phyloP scores from a whole-genome alignment of 176 grass and related monocot genomes.

The Poa annua region DNA sequence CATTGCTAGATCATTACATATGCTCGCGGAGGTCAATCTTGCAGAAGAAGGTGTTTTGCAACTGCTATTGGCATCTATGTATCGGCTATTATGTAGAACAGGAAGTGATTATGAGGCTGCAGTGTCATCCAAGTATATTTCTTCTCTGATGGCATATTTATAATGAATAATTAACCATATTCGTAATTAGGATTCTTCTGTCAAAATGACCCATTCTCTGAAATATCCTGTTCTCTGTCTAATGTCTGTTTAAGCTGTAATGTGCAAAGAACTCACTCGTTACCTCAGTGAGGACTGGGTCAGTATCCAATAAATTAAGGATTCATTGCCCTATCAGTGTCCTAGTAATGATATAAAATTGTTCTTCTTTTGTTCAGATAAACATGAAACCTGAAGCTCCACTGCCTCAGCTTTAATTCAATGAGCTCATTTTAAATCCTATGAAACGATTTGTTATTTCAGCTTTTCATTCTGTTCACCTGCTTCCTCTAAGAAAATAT shows the following conservation, averaged over 20 bases:
- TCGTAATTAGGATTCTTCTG: conserved; percentile 35
- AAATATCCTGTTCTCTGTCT: conserved; percentile 13
- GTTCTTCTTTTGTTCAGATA: conserved; percentile 25
- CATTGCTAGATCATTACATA: conserved; percentile 78
- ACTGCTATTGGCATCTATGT: conserved; percentile 76
- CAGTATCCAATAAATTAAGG: conserved; percentile 7
- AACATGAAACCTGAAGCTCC: conserved; percentile 33
- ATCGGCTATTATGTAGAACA: conserved; percentile 64
- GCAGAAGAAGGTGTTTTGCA: conserved; percentile 94
- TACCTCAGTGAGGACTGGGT: neutral
- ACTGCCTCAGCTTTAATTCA: conserved; percentile 15
- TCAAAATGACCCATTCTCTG: conserved; percentile 26
- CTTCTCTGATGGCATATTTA: conserved; percentile 33
- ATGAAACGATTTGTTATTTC: conserved; percentile 2
- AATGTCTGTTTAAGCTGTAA: conserved; percentile 16
- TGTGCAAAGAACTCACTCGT: neutral
- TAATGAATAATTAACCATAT: conserved; percentile 6
- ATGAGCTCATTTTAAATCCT: conserved; percentile 9
- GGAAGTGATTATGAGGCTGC: conserved; percentile 69
- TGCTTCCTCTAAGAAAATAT: neutral
- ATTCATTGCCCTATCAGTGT: neutral
- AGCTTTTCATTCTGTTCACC: conserved; percentile 22
- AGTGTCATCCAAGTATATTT: conserved; percentile 74
- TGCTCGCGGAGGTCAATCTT: conserved; percentile 85
- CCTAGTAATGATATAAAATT: neutral